A percentile compares a stretch with the other conserved stretches of the same genome.
Evolutionary conservation across 441 rosid genomes (phyloP).

Genomic region (Kokia cookei): DNA sequence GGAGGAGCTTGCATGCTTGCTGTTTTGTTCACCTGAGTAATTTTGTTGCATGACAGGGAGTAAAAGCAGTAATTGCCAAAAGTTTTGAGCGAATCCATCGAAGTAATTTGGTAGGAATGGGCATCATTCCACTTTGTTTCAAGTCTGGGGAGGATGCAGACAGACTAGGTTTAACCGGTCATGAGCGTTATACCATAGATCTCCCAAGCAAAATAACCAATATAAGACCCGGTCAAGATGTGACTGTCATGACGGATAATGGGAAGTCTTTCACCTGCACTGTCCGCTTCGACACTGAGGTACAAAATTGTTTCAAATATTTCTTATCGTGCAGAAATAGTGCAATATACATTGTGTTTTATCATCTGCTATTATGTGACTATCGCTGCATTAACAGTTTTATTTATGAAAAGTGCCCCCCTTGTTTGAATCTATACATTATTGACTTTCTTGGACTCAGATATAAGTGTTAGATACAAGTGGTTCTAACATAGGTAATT

Average conservation of each 20-base stretch:
- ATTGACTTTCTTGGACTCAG: too few species aligned
- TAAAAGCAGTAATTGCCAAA: slow-evolving; percentile 94
- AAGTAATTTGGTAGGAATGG: slow-evolving; percentile 99
- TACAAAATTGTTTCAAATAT: slow-evolving; percentile 15
- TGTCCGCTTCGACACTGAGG: slow-evolving; percentile 96
- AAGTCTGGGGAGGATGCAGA: slow-evolving; percentile 93
- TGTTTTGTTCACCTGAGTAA: not conserved
- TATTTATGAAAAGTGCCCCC: not conserved
- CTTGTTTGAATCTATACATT: not conserved
- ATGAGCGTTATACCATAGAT: slow-evolving; percentile 76
- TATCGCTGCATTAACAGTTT: not conserved
- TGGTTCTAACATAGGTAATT: too few species aligned
- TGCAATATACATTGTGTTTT: not conserved
- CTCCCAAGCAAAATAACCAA: slow-evolving; percentile 70
- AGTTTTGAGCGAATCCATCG: slow-evolving; percentile 98
- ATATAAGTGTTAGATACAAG: too few species aligned
- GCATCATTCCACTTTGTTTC: slow-evolving; percentile 86
- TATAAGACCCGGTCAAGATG: slow-evolving; percentile 96
- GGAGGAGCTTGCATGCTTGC: not conserved
- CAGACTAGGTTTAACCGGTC: slow-evolving; percentile 80
- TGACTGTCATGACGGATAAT: slow-evolving; percentile 67
- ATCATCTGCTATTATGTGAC: not conserved
- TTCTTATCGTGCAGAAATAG: not conserved
- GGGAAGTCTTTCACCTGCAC: slow-evolving; percentile 94
- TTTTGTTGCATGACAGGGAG: slow-evolving; percentile 52